phyloP scores from a whole-genome alignment of 768 basidiomycete genomes.

The Boletus speciosus region DNA sequence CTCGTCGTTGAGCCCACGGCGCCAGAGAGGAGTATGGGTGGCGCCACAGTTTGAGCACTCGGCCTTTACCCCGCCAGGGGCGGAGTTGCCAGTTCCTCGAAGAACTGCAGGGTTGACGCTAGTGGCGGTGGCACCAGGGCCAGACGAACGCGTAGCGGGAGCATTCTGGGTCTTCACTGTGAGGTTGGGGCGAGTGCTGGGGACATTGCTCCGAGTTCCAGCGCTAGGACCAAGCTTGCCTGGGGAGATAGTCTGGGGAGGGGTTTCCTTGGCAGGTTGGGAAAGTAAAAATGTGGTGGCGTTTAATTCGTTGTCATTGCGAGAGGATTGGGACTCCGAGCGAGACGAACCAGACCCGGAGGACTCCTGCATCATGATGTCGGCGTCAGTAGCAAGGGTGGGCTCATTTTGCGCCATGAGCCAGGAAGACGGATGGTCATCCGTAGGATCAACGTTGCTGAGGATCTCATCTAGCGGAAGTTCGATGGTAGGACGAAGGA shows the following conservation, averaged over 20 bases:
- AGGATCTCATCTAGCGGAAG: conserved; percentile 83
- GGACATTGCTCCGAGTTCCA: conserved; percentile 44
- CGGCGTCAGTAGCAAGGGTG: conserved; percentile 10
- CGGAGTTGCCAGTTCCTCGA: conserved; percentile 33
- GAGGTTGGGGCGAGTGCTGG: conserved; percentile 51
- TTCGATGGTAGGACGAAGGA: conserved; percentile 77
- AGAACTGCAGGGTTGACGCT: conserved; percentile 47
- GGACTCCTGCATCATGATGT: conserved; percentile 30
- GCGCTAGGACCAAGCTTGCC: conserved; percentile 56
- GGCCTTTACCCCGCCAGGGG: conserved; percentile 64
- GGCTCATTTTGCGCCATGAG: conserved; percentile 8
- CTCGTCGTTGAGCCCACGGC: conserved; percentile 83
- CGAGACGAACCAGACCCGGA: conserved; percentile 10
- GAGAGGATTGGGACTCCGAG: conserved; percentile 10
- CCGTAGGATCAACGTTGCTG: conserved; percentile 25
- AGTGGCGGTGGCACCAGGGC: conserved; percentile 64
- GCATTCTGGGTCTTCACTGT: conserved; percentile 55
- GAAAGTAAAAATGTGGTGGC: conserved; percentile 32
- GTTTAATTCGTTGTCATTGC: conserved; percentile 4
- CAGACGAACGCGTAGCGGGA: conserved; percentile 49
- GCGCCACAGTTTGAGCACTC: conserved; percentile 89
- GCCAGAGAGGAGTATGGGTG: conserved; percentile 85
- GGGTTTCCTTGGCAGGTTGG: conserved; percentile 38
- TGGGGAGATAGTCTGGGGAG: conserved; percentile 54
- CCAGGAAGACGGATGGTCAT: conserved; percentile 11